Conservation (phyloP, 768 basidiomycete genomes). For the Auricularia cornea region DNA sequence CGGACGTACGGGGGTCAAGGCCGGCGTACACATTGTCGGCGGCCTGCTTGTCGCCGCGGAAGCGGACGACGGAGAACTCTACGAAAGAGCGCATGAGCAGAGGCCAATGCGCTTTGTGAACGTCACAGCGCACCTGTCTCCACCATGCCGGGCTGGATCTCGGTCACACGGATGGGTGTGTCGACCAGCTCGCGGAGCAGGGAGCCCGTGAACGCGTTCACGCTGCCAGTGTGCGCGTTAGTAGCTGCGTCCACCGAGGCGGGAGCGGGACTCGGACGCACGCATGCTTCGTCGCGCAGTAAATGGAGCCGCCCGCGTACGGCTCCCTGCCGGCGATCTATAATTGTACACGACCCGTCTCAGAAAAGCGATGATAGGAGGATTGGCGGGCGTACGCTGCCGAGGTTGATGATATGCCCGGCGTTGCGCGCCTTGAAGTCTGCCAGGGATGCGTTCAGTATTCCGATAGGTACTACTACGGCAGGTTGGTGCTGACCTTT, state of each 20-base stretch:
- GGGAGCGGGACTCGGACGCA: not conserved
- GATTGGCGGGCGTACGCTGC: constrained; percentile 20
- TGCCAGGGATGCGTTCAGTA: too few species aligned
- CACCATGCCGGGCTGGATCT: constrained; percentile 65
- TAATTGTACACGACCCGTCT: not conserved
- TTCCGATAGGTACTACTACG: too few species aligned
- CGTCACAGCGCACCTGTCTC: constrained; percentile 7
- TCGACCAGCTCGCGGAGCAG: constrained; percentile 83
- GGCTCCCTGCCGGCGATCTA: constrained; percentile 85
- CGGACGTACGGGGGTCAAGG: constrained; percentile 54
- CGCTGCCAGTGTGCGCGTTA: constrained; percentile 29
- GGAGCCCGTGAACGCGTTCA: constrained; percentile 77
- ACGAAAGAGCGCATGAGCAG: constrained; percentile 4
- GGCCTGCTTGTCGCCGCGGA: constrained; percentile 69
- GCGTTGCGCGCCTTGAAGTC: constrained; percentile 71
- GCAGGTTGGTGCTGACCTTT: constrained; percentile 29
- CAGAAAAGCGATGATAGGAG: not conserved
- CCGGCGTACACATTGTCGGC: constrained; percentile 92
- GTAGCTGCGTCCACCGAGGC: not conserved
- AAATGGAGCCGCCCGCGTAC: constrained; percentile 87
- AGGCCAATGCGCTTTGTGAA: not conserved
- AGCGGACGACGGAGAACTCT: constrained; percentile 88
- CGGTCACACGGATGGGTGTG: constrained; percentile 87
- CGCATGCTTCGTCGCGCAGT: constrained; percentile 85
- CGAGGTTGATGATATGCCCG: constrained; percentile 91